Base-by-base conservation (phyloP, 495 filamentous ascomycete species). In the Clavariopsis aquatica region DNA sequence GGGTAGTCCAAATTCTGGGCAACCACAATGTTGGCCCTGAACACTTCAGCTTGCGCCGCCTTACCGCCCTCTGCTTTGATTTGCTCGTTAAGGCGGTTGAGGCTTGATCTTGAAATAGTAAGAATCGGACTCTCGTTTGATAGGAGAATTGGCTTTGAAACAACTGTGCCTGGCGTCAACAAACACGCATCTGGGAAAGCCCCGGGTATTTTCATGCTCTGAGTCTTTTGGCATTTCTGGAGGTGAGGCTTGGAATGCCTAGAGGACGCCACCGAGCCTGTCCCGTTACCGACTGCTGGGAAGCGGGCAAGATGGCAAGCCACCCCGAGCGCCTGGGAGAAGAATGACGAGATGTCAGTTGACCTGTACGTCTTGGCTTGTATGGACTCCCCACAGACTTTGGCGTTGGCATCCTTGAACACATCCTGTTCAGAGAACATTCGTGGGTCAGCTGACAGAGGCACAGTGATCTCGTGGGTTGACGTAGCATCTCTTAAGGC, bases 71-170 rank as follows among this genome's bases (percentile, higher is more conserved):
- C 79, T 20, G 73, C 76, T 57, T 80, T 78, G 60, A 96, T 95
- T 6, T 82, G 75, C 52, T 82, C 76, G 65, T 96, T 96, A 1
- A 98, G 77, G 0, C 80, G 80, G 56, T 89, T 87, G 38, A 98
- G 82, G 60, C 92, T 96, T 2, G 89, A 87, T 19, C 84, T 81
- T 13, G 88, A 91, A 28, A 98, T 89, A 5, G 89, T 80, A 0
- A 98, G 82, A 53, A 98, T 94, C 0, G 94, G 93, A 49, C 88
- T 92, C 72, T 98, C 94, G 70, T 98, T 98, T 15, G 92, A 89
- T 2, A 98, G 76, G 1, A 92, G 77, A 49, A 96, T 91, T 1
- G 86, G 86, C n/a, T 74, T 81, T 15, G 62, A 65, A 28, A 68
- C 62, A 51, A 60, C 17, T 66, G 61, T 26, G 72, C 56, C 71